phyloP scores from a whole-genome alignment of 1,284 basidiomycete species.

The Ustilago hordei region DNA sequence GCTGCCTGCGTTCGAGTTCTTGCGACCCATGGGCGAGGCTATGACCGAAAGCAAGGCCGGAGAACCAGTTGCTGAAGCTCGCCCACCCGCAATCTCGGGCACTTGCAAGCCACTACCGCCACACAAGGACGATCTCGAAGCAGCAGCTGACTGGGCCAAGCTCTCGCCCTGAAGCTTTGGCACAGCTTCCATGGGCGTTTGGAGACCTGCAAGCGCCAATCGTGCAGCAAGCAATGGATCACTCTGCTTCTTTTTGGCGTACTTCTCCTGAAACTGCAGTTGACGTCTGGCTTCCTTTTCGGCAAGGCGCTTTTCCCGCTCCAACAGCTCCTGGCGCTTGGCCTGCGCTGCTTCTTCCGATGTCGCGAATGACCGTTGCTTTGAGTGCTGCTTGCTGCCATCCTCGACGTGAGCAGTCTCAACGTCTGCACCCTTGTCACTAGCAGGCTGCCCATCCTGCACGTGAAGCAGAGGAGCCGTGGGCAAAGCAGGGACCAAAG shows the following conservation, averaged over 20 bases:
- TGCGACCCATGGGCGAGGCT: slow-evolving; percentile 3
- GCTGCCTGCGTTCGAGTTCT: slow-evolving; percentile 24
- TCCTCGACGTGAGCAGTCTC: neutral
- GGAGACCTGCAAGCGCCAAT: slow-evolving; percentile 48
- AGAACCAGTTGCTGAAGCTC: slow-evolving; percentile 3
- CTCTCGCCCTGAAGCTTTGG: slow-evolving; percentile 6
- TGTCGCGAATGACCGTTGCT: slow-evolving; percentile 41
- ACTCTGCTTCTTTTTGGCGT: slow-evolving; percentile 54
- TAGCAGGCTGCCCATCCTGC: neutral
- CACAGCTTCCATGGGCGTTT: slow-evolving; percentile 17
- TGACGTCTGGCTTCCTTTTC: slow-evolving; percentile 44
- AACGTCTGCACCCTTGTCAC: neutral
- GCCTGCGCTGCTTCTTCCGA: slow-evolving; percentile 55
- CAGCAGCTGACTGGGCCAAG: neutral
- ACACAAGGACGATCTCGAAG: neutral
- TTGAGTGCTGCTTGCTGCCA: slow-evolving; percentile 17
- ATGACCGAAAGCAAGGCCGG: slow-evolving; percentile 1
- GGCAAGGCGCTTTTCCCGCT: slow-evolving; percentile 34
- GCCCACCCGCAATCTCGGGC: slow-evolving; percentile 8
- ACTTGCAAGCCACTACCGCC: slow-evolving; percentile 9
- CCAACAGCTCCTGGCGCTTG: slow-evolving; percentile 37
- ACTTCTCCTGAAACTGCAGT: slow-evolving; percentile 40
- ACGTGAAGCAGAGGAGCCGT: neutral
- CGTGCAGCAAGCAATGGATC: slow-evolving; percentile 55
- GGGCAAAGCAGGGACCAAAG: slow-evolving; percentile 9